Evolutionary conservation across 371 early-diverging fungal genomes (phyloP), one percentile per base, ranked within the genome.

Genomic region (Mucor velutinosus): DNA sequence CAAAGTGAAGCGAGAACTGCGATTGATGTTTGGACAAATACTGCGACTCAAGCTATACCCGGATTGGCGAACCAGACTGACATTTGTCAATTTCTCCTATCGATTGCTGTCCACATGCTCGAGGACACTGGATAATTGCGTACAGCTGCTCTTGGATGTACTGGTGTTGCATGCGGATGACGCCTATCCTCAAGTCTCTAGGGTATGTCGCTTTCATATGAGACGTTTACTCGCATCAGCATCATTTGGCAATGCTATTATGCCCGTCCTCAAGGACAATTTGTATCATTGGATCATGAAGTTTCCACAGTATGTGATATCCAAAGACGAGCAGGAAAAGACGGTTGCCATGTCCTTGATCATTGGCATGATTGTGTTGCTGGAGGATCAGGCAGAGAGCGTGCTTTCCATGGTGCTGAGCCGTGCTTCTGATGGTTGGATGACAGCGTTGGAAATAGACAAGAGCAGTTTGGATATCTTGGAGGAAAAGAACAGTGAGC

Each of bases 141-240:
- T 76, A 1, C 51, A 79, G 3, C 41, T 77, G 5, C 63, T 87
- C 4, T 45, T 86, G 6, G 83, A 84, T 23, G 83, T 79, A 1
- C 47, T 89, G 25, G 80, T 86, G 0, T 58, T 81, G 3, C 78
- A 80, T 59, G 68, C 80, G 11, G 82, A 82, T 60, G 88, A 88
- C 55, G 67, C 74, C 17, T 83, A 82, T 53, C 62, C 59, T 0
- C 59, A 75, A 62, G 85, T 88, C 3, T 65, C 83, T 0, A 55
- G 11, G 19, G 64, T 65, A 0, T 76, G 79, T 59, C 60, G 64
- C 32, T 15, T 61, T 12, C 58, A 71, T n/a, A 60, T 88, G 58
- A 53, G 73, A 12, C 27, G 37, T 0, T 55, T 86, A 2, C 59
- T 65, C 4, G 14, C 49, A 3, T 35, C 45, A 0, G 29, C 68